Percentiles rank a stretch among this genome's conserved stretches.
Evolutionary conservation across 2,329 filamentous ascomycete species (phyloP).

Genomic region (Colletotrichum limetticola): DNA sequence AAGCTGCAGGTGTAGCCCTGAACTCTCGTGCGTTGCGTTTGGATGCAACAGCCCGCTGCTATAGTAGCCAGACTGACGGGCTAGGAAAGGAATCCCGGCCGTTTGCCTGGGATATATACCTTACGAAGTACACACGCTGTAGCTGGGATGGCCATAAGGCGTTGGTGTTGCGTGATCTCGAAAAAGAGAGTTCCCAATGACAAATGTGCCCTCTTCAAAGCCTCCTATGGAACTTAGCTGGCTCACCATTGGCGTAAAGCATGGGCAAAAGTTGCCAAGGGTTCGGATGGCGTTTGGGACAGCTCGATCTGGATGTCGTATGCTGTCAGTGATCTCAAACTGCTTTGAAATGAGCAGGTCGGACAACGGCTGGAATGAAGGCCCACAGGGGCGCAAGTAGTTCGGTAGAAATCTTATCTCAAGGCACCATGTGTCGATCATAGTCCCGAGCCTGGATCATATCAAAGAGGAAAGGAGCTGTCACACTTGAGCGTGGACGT

Average conservation of each 20-base stretch:
- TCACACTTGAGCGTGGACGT: background rate
- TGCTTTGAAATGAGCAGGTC: background rate
- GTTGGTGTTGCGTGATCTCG: background rate
- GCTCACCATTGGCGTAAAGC: background rate
- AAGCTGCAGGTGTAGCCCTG: background rate
- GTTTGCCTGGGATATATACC: background rate
- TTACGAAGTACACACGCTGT: background rate
- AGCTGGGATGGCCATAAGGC: background rate
- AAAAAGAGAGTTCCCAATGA: background rate
- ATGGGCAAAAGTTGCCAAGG: background rate
- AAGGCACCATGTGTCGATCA: background rate
- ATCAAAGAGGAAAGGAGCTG: background rate
- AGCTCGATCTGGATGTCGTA: background rate
- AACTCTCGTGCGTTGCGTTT: background rate
- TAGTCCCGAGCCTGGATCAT: background rate
- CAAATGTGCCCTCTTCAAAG: background rate
- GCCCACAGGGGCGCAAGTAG: background rate
- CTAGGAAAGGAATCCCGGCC: background rate
- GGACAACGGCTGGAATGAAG: background rate
- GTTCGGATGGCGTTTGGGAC: constrained; percentile 30
- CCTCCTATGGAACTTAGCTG: background rate
- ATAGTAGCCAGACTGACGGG: background rate
- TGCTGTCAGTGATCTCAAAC: background rate
- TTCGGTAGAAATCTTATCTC: background rate
- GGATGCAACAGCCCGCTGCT: background rate